phyloP scores from a whole-genome alignment of 2,329 filamentous ascomycete species.

The Cladosporium sp. region DNA sequence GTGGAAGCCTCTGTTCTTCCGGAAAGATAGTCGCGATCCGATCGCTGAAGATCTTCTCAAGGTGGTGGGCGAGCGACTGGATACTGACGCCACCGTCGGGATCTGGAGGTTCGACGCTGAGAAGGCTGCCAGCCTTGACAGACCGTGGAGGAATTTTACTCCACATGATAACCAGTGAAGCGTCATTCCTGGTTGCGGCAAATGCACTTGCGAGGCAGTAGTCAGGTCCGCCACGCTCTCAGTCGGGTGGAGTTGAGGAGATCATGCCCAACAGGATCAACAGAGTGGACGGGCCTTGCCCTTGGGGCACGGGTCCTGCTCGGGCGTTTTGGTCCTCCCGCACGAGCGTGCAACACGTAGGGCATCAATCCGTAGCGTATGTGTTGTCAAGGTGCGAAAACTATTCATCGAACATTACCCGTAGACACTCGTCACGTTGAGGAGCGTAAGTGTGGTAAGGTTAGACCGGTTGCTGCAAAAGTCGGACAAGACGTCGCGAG shows the following conservation, averaged over 20 bases:
- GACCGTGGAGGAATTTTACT: constrained; percentile 29
- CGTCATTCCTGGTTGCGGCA: neutral
- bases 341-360: neutral
- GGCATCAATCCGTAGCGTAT: constrained; percentile 5
- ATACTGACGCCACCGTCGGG: constrained; percentile 60
- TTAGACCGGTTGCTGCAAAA: neutral
- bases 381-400: neutral
- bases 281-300: constrained; percentile 8
- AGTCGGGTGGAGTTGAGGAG: constrained; percentile 2
- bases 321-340: neutral
- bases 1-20: constrained; percentile 42
- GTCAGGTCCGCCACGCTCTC: neutral
- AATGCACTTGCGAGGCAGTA: neutral
- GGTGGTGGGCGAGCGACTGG: constrained; percentile 39
- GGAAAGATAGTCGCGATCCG: constrained; percentile 24
- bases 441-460: neutral
- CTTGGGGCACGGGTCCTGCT: neutral
- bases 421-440: constrained; percentile 3
- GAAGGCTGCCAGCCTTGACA: constrained; percentile 34
- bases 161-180: constrained; percentile 20
- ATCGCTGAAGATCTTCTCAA: constrained; percentile 28
- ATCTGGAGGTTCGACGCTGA: constrained; percentile 63
- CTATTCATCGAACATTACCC: neutral
- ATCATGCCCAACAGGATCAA: constrained; percentile 5
- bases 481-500: neutral